A percentile compares a stretch with the other conserved stretches of the same genome.
Evolutionary conservation across 1,139 yeast genomes (phyloP).

Genomic region (Candida neerlandica): DNA sequence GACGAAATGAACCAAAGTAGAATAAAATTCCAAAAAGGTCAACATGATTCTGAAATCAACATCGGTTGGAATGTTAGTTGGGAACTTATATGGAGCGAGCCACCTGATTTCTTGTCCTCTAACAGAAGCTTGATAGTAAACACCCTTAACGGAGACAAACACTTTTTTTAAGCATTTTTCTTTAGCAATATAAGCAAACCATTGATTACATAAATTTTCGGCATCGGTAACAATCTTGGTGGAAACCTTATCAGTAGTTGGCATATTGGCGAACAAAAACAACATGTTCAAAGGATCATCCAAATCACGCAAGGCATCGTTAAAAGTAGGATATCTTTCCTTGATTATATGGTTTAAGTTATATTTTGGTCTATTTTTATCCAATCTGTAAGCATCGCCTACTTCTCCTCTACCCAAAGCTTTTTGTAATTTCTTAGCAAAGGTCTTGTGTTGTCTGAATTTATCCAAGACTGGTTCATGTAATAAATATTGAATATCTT

Average conservation of each 20-base stretch:
- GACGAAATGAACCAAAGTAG: conserved; percentile 86
- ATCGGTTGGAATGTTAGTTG: conserved; percentile 91
- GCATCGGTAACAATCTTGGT: conserved; percentile 85
- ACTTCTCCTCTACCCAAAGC: conserved; percentile 94
- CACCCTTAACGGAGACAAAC: conserved; percentile 96
- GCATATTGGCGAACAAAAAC: conserved; percentile 90
- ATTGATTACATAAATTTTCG: conserved; percentile 82
- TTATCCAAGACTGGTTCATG: conserved; percentile 94
- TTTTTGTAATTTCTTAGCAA: conserved; percentile 84
- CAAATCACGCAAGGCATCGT: conserved; percentile 88
- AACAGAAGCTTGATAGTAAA: conserved; percentile 87
- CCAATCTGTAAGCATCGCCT: conserved; percentile 83
- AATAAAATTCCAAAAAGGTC: conserved; percentile 93
- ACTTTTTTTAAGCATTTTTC: conserved; percentile 84
- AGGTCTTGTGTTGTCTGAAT: conserved; percentile 94
- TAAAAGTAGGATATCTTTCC: conserved; percentile 93
- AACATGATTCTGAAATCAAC: conserved; percentile 96
- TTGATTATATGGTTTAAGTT: conserved; percentile 88
- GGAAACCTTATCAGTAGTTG: conserved; percentile 84
- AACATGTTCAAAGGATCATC: conserved; percentile 97
- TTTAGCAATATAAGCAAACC: conserved; percentile 92
- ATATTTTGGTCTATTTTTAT: conserved; percentile 74
- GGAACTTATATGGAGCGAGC: conserved; percentile 96
- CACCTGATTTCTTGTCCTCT: conserved; percentile 93
- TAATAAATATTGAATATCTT: conserved; percentile 90